These are phyloP conservation scores for Dentipellis fragilis DNA, from an alignment of 768 basidiomycete genomes.

Conservation along the genomic window DNA sequence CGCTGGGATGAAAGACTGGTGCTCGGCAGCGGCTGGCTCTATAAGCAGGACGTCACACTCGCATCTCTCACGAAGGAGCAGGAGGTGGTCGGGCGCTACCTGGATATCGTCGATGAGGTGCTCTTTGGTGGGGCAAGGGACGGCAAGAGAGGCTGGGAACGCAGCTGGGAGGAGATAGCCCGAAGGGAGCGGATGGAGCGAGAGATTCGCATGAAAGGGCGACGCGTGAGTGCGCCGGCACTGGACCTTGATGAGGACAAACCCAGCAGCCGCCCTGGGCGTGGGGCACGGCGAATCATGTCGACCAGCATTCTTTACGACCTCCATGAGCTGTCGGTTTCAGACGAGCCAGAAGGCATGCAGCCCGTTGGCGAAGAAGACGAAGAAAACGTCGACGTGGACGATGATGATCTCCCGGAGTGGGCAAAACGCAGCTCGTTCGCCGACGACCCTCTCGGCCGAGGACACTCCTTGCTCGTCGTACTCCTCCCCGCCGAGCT, in stretches of 20 bases:
- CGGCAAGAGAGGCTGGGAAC: slow-evolving; percentile 37
- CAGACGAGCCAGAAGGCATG: slow-evolving; percentile 51
- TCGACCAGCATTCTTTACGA: slow-evolving; percentile 51
- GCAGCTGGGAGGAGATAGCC: slow-evolving; percentile 33
- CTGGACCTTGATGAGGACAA: slow-evolving; percentile 17
- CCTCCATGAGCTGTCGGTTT: slow-evolving; percentile 34
- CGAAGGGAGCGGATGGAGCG: slow-evolving; percentile 32
- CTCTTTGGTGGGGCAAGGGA: slow-evolving; percentile 55
- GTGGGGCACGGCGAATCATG: slow-evolving; percentile 37
- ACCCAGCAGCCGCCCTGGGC: background rate
- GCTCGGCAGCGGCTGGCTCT: slow-evolving; percentile 76
- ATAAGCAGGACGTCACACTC: slow-evolving; percentile 53
- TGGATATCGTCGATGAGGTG: slow-evolving; percentile 73
- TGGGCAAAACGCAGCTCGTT: slow-evolving; percentile 67
- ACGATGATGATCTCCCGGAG: slow-evolving; percentile 63
- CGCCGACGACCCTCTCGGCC: slow-evolving; percentile 44
- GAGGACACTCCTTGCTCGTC: slow-evolving; percentile 51
- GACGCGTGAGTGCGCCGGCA: slow-evolving; percentile 37
- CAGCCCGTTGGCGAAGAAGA: slow-evolving; percentile 36
- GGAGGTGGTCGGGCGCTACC: slow-evolving; percentile 45
- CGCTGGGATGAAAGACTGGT: slow-evolving; percentile 77
- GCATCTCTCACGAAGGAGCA: slow-evolving; percentile 48
- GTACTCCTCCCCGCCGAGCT: slow-evolving; percentile 51
- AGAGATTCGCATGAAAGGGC: slow-evolving; percentile 26
- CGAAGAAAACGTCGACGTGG: slow-evolving; percentile 23